phyloP scores from a whole-genome alignment of 139 green algal species.

The Chlamydomonas schloesseri region DNA sequence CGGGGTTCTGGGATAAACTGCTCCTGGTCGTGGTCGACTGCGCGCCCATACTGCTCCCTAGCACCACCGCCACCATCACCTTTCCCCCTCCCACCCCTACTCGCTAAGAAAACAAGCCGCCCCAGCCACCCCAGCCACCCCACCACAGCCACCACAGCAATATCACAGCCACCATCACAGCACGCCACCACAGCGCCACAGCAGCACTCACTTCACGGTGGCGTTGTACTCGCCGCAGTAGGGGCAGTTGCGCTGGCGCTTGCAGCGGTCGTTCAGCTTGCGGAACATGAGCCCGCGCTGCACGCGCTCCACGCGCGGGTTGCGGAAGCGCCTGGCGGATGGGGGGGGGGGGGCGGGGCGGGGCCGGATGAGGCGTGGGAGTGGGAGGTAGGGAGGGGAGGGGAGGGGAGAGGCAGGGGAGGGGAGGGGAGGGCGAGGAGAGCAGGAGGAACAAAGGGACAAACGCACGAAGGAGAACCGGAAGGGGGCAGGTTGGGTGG shows the following conservation, averaged over 20 bases:
- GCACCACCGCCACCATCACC: no score
- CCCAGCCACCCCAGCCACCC: background rate
- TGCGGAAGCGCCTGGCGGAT: conserved; percentile 70
- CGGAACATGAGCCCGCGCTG: conserved; percentile 83
- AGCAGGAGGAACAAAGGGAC: no score
- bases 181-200: no score
- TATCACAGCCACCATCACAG: no score
- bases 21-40: no score
- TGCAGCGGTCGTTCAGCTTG: conserved; percentile 90
- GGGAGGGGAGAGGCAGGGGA: no score
- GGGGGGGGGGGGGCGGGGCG: background rate
- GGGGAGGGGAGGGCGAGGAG: background rate
- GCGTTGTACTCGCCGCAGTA: conserved; percentile 86
- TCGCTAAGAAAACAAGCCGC: no score
- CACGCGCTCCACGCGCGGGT: conserved; percentile 81
- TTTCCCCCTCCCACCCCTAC: no score
- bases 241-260: conserved; percentile 83
- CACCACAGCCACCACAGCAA: background rate
- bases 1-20: no score
- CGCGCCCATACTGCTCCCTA: no score
- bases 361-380: background rate
- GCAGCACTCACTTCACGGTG: conserved; percentile 79
- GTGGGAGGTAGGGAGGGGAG: background rate
- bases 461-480: no score
- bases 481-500: no score